Conservation (phyloP, 78 protist genomes). For the Planoprotostelium fungivorum region DNA sequence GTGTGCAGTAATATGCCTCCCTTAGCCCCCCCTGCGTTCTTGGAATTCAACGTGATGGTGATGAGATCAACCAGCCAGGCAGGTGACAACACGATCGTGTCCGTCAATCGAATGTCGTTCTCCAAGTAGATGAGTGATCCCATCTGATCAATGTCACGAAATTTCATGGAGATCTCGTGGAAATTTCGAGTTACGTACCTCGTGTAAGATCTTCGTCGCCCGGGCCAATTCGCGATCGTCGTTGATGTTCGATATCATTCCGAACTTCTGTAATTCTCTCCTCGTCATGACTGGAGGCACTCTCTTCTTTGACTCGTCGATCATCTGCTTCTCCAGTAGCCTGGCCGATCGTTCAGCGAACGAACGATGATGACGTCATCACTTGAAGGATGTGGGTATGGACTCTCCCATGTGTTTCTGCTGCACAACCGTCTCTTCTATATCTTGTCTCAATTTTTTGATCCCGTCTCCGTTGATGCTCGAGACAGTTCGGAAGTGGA, state of each 20-base stretch:
- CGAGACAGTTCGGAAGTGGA: neutral
- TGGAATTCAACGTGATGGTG: constrained; percentile 17
- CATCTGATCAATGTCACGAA: neutral
- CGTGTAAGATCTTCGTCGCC: constrained; percentile 3
- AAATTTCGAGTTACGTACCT: neutral
- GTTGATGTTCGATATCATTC: constrained; percentile 10
- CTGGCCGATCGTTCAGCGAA: constrained; percentile 3
- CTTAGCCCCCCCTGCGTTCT: neutral
- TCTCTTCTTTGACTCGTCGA: constrained; percentile 41
- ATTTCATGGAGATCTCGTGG: neutral
- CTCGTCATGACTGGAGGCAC: constrained; percentile 38
- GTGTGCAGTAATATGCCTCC: constrained; percentile 35
- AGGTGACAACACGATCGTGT: constrained; percentile 44
- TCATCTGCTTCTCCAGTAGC: constrained; percentile 32
- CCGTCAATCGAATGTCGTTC: constrained; percentile 14
- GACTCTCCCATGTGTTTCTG: neutral
- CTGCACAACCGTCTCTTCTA: constrained; percentile 12
- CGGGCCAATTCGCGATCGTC: constrained; percentile 27
- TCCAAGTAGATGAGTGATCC: constrained; percentile 21
- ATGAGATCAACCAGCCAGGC: constrained; percentile 60
- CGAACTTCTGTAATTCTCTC: constrained; percentile 18
- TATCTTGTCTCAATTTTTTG: constrained; percentile 1
- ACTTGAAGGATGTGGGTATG: neutral
- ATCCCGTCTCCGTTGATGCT: constrained; percentile 19
- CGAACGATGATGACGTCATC: constrained; percentile 6